Evolutionary conservation across 208 protist species (phyloP).

Genomic region (Acanthamoeba healyi): DNA sequence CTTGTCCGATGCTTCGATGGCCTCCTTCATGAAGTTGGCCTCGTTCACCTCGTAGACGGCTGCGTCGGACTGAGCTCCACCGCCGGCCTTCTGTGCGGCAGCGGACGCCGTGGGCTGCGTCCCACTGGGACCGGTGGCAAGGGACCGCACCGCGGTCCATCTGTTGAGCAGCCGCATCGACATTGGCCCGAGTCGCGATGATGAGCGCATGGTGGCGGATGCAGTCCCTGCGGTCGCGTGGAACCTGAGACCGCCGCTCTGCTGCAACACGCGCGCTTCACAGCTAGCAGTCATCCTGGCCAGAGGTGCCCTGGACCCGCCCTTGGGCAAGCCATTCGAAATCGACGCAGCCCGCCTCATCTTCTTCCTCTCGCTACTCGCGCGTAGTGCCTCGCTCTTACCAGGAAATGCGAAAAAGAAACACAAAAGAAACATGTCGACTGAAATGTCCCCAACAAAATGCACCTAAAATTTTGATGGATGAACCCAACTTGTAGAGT

Average conservation of each 20-base stretch:
- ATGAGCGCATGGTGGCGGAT: too few relatives aligned
- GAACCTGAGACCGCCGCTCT: too few relatives aligned
- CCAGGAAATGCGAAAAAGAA: too few relatives aligned
- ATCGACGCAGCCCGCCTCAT: not conserved
- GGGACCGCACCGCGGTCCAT: not conserved
- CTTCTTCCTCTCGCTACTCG: not conserved
- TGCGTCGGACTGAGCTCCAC: not conserved
- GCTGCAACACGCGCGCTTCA: too few relatives aligned
- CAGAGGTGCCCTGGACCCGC: too few relatives aligned
- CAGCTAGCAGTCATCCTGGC: not conserved
- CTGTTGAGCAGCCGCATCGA: not conserved
- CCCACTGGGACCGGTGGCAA: too few relatives aligned
- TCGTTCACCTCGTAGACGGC: conserved; percentile 53
- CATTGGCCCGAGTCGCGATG: not conserved
- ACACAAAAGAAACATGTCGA: too few relatives aligned
- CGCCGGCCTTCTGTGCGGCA: not conserved
- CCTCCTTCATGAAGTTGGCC: conserved; percentile 53
- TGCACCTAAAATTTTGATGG: too few relatives aligned
- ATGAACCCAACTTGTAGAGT: too few relatives aligned
- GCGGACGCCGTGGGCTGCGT: not conserved
- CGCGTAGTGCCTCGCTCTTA: not conserved
- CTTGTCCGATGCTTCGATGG: conserved; percentile 61
- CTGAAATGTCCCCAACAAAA: too few relatives aligned
- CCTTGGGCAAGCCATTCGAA: not conserved
- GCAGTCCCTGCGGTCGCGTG: too few relatives aligned